Evolutionary conservation across 352 stramenopile genomes (phyloP), one percentile per base, ranked within the genome.

Genomic region (Phytophthora sansomeana): DNA sequence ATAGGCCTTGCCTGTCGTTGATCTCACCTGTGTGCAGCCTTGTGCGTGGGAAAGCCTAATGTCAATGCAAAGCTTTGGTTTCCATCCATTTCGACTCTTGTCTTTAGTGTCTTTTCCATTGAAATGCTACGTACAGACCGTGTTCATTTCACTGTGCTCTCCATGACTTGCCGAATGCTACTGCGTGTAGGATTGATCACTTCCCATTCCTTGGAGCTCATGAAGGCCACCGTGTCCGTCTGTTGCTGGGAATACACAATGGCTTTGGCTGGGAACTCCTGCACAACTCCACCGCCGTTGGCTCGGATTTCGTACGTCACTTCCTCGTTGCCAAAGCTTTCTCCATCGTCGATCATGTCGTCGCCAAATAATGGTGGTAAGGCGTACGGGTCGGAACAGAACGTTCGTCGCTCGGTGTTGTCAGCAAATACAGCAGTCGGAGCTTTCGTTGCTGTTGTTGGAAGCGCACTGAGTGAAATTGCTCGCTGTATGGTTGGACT

Each of bases 141-240:
- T 30, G 33, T 19, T 48, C 19, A 24, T 26, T 68, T 72, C 4
- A 86, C 42, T 0, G 79, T 75, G 52, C 65, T 56, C 33, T 89
- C 75, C 65, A 90, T 81, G 6, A 75, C 62, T 28, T 78, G 66
- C 10, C 82, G 78, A 28, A 87, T 91, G 51, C 30, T 63, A 63
- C 82, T 91, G 14, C 75, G 81, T 10, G 77, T 44, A 0, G 80
- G 76, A 29, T 88, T 85, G 69, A 91, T 91, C 9, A 91, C 52
- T 24, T 84, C 72, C 82, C 82, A 91, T 62, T 91, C 82, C 44
- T 91, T 91, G 14, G 76, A 63, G 26, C 66, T 85, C 82, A 91
- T 89, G 60, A 84, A 87, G 24, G 68, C 69, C 13, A 60, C 63
- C 8, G 68, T 65, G 39, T 85, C 62, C 3, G 63, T 75, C 29